These are phyloP conservation scores for Eudorina sp. DNA, from an alignment of 139 green algal species.

Conservation along the genomic window DNA sequence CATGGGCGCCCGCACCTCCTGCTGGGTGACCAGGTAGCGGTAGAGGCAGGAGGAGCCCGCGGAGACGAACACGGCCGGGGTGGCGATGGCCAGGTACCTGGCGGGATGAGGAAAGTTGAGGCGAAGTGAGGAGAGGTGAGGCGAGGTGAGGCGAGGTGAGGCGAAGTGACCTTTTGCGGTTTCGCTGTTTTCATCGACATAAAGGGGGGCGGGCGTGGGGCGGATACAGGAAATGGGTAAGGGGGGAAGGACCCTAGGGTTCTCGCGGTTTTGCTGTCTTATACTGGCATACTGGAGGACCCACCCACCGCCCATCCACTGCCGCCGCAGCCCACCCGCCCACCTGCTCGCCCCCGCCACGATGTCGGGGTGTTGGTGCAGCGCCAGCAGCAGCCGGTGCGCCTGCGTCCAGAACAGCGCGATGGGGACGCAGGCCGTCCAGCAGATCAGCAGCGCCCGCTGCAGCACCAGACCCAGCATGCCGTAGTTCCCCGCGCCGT, in stretches of 20 bases:
- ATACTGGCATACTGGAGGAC: too few species aligned
- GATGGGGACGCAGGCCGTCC: constrained; percentile 59
- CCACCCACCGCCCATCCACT: too few species aligned
- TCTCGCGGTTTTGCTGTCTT: too few species aligned
- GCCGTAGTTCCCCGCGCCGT: constrained; percentile 76
- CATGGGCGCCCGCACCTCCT: constrained; percentile 68
- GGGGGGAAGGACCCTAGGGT: too few species aligned
- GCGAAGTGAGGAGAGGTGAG: too few species aligned
- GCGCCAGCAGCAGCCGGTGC: constrained; percentile 55
- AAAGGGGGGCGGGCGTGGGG: too few species aligned
- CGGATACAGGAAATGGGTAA: too few species aligned
- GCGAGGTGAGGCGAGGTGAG: too few species aligned
- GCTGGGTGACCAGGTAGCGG: constrained; percentile 75
- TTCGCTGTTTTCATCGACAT: too few species aligned
- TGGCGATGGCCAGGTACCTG: constrained; percentile 62
- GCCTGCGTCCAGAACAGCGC: constrained; percentile 66
- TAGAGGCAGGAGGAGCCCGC: constrained; percentile 59
- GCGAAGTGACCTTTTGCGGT: too few species aligned
- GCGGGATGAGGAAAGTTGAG: too few species aligned
- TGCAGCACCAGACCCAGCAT: constrained; percentile 77
- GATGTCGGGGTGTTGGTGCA: constrained; percentile 69
- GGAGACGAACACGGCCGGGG: constrained; percentile 60
- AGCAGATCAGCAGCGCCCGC: constrained; percentile 74
- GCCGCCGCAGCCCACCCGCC: too few species aligned
- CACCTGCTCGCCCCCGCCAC: constrained; percentile 52